A percentile compares a stretch with the other conserved stretches of the same genome.
Evolutionary conservation across 176 grass and related monocot genomes (phyloP).

Genomic region (Microstegium vimineum): DNA sequence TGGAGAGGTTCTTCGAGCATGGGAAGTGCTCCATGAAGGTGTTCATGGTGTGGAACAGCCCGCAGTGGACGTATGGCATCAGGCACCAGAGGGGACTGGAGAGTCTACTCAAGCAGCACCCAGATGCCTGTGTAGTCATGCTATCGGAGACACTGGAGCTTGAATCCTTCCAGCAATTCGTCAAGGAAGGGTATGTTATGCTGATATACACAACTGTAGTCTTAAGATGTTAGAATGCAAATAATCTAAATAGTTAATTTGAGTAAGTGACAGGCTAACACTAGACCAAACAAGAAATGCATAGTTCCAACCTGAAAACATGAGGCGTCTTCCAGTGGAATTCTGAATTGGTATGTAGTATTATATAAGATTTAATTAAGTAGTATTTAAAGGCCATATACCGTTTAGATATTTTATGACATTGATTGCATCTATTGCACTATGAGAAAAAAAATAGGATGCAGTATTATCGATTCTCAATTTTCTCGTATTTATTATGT

Average conservation of each 20-base stretch:
- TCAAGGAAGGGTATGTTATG: conserved; percentile 71
- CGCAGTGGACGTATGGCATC: conserved; percentile 62
- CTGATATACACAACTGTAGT: neutral
- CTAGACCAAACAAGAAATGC: neutral
- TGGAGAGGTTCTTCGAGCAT: conserved; percentile 60
- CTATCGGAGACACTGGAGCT: conserved; percentile 79
- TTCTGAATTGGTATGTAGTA: neutral
- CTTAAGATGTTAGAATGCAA: neutral
- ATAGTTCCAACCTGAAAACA: neutral
- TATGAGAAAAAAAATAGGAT: neutral
- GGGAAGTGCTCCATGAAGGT: conserved; percentile 64
- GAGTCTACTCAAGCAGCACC: conserved; percentile 81
- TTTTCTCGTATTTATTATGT: neutral
- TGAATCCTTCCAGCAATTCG: conserved; percentile 70
- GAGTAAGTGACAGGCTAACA: neutral
- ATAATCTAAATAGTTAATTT: neutral
- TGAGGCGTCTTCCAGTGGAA: neutral
- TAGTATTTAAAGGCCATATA: neutral
- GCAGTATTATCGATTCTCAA: neutral
- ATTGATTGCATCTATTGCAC: neutral
- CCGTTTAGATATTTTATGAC: neutral
- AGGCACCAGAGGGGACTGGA: conserved; percentile 77
- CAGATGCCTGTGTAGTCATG: conserved; percentile 63
- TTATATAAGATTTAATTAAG: neutral
- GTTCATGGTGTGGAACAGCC: conserved; percentile 98